Conservation (phyloP, 2,329 filamentous ascomycete species). For the Penicillium sclerotigenum region DNA sequence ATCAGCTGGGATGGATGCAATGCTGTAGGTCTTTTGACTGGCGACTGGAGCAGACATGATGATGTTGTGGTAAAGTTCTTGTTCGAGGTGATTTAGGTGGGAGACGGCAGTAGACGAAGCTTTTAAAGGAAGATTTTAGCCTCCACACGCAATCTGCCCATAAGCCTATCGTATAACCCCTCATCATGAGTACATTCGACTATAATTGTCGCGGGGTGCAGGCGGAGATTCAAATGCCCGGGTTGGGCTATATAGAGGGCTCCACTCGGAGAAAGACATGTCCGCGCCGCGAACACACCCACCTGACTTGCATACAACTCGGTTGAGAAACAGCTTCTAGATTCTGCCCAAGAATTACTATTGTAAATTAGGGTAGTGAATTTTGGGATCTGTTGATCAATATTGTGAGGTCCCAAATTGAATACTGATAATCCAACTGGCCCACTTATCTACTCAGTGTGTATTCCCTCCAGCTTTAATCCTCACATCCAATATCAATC, state of each 20-base stretch:
- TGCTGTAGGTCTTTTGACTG: constrained; percentile 41
- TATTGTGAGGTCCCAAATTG: not conserved
- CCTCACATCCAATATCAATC: not conserved
- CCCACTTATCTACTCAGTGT: not conserved
- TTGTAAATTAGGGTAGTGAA: not conserved
- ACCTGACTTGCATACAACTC: not conserved
- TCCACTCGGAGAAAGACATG: constrained; percentile 17
- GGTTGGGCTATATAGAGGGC: not conserved
- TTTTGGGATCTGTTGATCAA: not conserved
- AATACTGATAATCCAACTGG: not conserved
- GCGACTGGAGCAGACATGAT: constrained; percentile 19
- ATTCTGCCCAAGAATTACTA: not conserved
- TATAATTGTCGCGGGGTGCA: constrained; percentile 3
- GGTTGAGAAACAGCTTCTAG: not conserved
- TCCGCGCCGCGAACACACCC: constrained; percentile 4
- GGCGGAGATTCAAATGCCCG: constrained; percentile 12
- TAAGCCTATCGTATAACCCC: constrained; percentile 2
- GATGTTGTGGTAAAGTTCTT: not conserved
- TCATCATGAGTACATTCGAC: constrained; percentile 5
- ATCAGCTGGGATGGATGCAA: constrained; percentile 66
- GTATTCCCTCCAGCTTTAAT: not conserved
- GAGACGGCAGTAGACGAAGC: not conserved
- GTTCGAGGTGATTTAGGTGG: not conserved
- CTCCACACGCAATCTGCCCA: not conserved
- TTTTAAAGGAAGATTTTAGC: not conserved